A percentile compares a stretch with the other conserved stretches of the same genome.
Evolutionary conservation across 257 asterid genomes (phyloP).

Genomic region (Paulownia fortunei): DNA sequence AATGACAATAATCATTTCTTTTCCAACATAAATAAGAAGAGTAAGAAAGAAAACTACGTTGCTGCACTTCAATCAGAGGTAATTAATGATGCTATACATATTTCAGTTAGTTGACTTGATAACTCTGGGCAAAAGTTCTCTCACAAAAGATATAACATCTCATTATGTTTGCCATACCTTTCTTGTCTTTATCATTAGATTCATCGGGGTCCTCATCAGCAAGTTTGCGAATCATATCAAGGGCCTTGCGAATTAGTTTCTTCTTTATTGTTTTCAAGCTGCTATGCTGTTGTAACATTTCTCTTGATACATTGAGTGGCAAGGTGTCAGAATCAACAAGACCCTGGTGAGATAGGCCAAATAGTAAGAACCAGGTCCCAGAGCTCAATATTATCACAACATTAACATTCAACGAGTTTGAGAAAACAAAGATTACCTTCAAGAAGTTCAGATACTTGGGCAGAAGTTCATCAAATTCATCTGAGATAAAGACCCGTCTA

Average conservation of each 20-base stretch:
- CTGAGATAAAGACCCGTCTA: slow-evolving; percentile 91
- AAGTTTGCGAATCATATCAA: slow-evolving; percentile 92
- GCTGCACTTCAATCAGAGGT: background rate
- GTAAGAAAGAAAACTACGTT: background rate
- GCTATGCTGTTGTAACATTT: slow-evolving; percentile 96
- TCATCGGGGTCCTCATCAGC: slow-evolving; percentile 99
- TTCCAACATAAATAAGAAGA: background rate
- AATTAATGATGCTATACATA: background rate
- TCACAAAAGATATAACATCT: background rate
- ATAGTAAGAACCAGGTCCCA: slow-evolving; percentile 13
- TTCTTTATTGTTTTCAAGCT: slow-evolving; percentile 96
- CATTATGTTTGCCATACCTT: slow-evolving; percentile 58
- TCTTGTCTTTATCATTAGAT: slow-evolving; percentile 65
- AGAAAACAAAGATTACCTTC: slow-evolving; percentile 55
- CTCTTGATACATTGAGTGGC: slow-evolving; percentile 96
- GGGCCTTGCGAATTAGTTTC: slow-evolving; percentile 97
- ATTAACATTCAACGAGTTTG: background rate
- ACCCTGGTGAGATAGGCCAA: slow-evolving; percentile 59
- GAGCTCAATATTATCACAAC: background rate
- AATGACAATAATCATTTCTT: background rate
- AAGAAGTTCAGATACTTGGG: slow-evolving; percentile 93
- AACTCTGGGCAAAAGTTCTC: background rate
- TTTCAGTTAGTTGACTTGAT: background rate
- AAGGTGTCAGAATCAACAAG: slow-evolving; percentile 97
- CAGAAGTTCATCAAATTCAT: slow-evolving; percentile 90